These are phyloP conservation scores for Boletellus emodensis DNA, from an alignment of 768 basidiomycete genomes.

Conservation along the genomic window DNA sequence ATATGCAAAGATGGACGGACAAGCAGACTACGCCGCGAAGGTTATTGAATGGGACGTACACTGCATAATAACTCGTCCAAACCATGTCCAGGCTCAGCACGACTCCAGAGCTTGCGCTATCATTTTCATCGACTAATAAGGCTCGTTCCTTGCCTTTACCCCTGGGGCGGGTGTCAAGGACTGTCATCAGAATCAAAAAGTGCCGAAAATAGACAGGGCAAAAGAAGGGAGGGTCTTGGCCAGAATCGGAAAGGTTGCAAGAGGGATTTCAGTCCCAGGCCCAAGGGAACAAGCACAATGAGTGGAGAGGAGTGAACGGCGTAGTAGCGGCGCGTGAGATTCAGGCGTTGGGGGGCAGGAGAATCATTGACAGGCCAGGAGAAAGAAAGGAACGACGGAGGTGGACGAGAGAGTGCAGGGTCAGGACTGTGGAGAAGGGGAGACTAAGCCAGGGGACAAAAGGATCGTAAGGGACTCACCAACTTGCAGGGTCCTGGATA, in stretches of 20 bases:
- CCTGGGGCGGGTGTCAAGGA: conserved; percentile 4
- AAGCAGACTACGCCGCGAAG: not conserved
- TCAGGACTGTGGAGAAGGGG: not conserved
- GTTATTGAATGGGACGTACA: conserved; percentile 36
- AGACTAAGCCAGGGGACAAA: not conserved
- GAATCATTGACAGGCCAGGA: conserved; percentile 10
- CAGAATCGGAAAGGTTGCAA: not conserved
- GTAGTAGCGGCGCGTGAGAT: conserved; percentile 17
- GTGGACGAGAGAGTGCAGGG: no score
- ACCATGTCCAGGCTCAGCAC: conserved; percentile 56
- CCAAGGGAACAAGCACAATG: not conserved
- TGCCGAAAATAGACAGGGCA: not conserved
- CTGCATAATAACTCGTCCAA: conserved; percentile 50
- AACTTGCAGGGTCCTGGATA: no score
- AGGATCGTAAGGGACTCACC: conserved; percentile 1
- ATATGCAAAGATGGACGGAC: not conserved
- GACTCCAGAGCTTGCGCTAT: conserved; percentile 50
- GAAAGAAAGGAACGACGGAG: not conserved
- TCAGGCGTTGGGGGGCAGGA: conserved; percentile 10
- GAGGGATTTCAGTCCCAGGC: not conserved
- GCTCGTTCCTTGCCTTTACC: conserved; percentile 11
- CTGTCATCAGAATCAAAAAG: conserved; percentile 9
- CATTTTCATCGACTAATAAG: conserved; percentile 37
- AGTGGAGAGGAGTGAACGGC: conserved; percentile 3
- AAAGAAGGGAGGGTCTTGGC: not conserved